A percentile compares a stretch with the other conserved stretches of the same genome.
Evolutionary conservation across 148 eudicot species (phyloP).

Genomic region (Pharnaceum exiguum): DNA sequence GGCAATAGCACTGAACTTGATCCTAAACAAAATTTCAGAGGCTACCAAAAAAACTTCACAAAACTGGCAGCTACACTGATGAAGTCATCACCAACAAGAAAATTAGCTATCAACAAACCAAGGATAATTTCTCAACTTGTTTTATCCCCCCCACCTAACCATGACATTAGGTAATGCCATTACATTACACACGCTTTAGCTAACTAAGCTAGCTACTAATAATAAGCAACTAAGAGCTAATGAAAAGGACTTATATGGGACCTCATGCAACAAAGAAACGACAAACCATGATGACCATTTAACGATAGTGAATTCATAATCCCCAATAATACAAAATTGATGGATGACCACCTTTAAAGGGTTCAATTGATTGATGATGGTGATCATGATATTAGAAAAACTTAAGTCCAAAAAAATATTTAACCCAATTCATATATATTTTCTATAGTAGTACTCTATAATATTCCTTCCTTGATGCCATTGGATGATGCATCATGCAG

Average conservation of each 20-base stretch:
- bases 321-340: constrained; percentile 28
- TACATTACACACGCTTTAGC: not conserved
- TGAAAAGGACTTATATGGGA: constrained; percentile 27
- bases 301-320: constrained; percentile 20
- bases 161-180: constrained; percentile 7
- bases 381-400: not conserved
- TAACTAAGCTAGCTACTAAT: not conserved
- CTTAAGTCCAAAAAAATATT: not conserved
- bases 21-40: constrained; percentile 17
- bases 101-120: not conserved
- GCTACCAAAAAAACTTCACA: constrained; percentile 13
- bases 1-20: not conserved
- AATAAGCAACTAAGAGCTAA: not conserved
- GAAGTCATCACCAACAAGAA: not conserved
- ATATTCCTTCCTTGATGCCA: not conserved
- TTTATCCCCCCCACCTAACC: constrained; percentile 14
- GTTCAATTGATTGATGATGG: constrained; percentile 2
- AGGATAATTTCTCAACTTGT: not conserved
- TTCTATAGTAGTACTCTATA: too few species aligned
- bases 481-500: not conserved
- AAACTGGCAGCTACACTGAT: constrained; percentile 10
- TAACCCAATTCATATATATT: too few species aligned
- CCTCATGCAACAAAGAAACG: constrained; percentile 19
- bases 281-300: constrained; percentile 30
- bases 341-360: constrained; percentile 16